Evolutionary conservation across 2,329 filamentous ascomycete genomes (phyloP).

Genomic region (Xylaria sp.): DNA sequence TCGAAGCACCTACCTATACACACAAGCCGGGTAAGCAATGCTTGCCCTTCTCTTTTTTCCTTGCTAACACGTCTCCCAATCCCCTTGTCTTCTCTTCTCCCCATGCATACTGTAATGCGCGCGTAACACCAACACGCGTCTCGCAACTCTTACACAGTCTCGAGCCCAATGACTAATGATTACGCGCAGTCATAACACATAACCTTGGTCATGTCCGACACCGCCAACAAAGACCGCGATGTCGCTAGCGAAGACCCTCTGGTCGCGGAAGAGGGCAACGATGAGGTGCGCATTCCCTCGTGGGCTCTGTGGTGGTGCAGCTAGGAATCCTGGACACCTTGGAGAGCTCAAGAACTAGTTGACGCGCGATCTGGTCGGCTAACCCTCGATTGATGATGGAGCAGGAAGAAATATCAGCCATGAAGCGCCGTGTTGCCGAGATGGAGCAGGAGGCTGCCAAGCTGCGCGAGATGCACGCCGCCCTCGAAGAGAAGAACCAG

Average conservation of each 20-base stretch:
- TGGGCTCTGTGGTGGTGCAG: constrained; percentile 34
- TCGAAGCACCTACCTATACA: background rate
- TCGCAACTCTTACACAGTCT: background rate
- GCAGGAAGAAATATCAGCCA: constrained; percentile 83
- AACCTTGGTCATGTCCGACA: constrained; percentile 45
- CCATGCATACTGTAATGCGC: background rate
- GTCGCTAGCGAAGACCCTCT: constrained; percentile 48
- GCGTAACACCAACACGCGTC: constrained; percentile 1
- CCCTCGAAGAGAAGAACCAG: constrained; percentile 84
- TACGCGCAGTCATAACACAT: constrained; percentile 13
- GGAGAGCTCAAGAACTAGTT: constrained; percentile 27
- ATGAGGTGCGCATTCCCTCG: constrained; percentile 56
- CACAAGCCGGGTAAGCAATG: constrained; percentile 19
- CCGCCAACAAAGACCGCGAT: constrained; percentile 45
- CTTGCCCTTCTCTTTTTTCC: background rate
- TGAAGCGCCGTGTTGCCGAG: constrained; percentile 87
- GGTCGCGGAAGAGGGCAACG: constrained; percentile 58
- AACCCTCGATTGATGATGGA: constrained; percentile 37
- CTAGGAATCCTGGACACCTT: constrained; percentile 28
- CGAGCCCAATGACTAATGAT: background rate
- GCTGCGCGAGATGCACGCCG: constrained; percentile 86
- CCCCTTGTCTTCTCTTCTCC: background rate
- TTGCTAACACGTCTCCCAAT: background rate
- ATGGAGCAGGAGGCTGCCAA: constrained; percentile 92
- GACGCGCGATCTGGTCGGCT: constrained; percentile 38